Evolutionary conservation across 2,329 filamentous ascomycete genomes (phyloP).

Genomic region (Neurospora sp.): DNA sequence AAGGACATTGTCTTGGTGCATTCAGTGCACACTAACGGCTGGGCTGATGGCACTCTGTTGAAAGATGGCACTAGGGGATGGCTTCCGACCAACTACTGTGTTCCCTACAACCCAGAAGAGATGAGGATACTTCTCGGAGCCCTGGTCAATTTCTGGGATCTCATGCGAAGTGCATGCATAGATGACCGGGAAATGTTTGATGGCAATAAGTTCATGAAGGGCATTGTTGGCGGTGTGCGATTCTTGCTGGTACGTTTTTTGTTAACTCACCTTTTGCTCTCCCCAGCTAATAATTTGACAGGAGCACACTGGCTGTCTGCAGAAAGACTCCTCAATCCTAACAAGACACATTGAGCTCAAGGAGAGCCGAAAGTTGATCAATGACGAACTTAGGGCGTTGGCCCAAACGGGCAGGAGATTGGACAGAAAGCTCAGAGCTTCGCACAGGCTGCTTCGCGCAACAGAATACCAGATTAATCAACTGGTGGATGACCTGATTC

Average conservation of each 20-base stretch:
- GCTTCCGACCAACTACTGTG: slow-evolving; percentile 97
- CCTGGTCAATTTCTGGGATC: slow-evolving; percentile 84
- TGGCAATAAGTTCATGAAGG: slow-evolving; percentile 89
- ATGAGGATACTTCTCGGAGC: slow-evolving; percentile 80
- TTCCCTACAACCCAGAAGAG: slow-evolving; percentile 80
- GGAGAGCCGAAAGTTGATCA: slow-evolving; percentile 71
- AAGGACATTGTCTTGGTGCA: slow-evolving; percentile 92
- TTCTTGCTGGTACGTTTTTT: slow-evolving; percentile 64
- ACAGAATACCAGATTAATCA: slow-evolving; percentile 54
- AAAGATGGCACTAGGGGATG: slow-evolving; percentile 81
- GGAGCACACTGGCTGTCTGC: slow-evolving; percentile 84
- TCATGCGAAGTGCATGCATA: slow-evolving; percentile 67
- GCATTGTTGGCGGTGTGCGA: slow-evolving; percentile 85
- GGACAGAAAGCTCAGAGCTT: slow-evolving; percentile 74
- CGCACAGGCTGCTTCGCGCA: slow-evolving; percentile 37
- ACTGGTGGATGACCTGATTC: slow-evolving; percentile 82
- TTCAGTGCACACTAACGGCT: slow-evolving; percentile 95
- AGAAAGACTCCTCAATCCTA: slow-evolving; percentile 66
- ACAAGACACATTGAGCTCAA: slow-evolving; percentile 67
- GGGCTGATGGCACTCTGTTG: slow-evolving; percentile 90
- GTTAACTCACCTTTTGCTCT: too few relatives aligned
- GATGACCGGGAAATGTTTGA: slow-evolving; percentile 71
- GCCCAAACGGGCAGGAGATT: slow-evolving; percentile 89
- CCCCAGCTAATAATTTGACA: slow-evolving; percentile 26
- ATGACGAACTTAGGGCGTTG: slow-evolving; percentile 80